Base-by-base conservation (phyloP, 2,329 filamentous ascomycete genomes). In the Nemania sp. region DNA sequence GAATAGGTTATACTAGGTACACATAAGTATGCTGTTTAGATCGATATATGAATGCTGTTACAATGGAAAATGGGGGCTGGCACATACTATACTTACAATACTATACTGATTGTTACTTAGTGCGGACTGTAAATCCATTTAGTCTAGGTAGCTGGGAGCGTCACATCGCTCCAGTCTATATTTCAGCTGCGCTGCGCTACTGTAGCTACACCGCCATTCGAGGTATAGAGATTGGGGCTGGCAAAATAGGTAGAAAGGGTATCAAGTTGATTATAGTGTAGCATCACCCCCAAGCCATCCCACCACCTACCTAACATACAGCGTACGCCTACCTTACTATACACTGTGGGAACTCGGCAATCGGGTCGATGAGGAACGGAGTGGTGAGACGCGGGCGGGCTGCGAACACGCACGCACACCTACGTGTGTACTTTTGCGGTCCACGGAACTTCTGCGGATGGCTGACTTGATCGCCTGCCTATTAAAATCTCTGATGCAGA, bases 171-270 rank as follows among this genome's bases (percentile, higher is more conserved):
- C 62, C 20, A 62, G 47, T 54, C 27, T 27, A 58, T 54, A 61
- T 52, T 62, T 62, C 49, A 58, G 57, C 54, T 32, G 51, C 8
- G 18, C 20, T 58, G 63, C 45, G 15, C 45, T 57, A 49, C 38
- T 7, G 53, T 47, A 64, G 60, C n/a, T 45, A 67, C 67, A 69
- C 64, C 64, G 67, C 67, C 56, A 69, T 61, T 61, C 64, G 49
- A 51, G 41, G 52, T 55, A 29, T 69, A 41, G 54, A 54, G 41
- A n/a, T 38, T 69, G 49, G 54, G 54, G 41, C 5, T 22, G 53
- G 51, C 26, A 53, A 29, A 32, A 55, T 20, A 41, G 32, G 20
- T 22, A 32, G 49, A 38, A 32, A 55, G 20, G 45, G 52, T 58
- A 61, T 64, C 43, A 38, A 49, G 52, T 63, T 60, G 60, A 67